Conservation (phyloP, 1,139 yeast species). For the Arxiozyma telluris region DNA sequence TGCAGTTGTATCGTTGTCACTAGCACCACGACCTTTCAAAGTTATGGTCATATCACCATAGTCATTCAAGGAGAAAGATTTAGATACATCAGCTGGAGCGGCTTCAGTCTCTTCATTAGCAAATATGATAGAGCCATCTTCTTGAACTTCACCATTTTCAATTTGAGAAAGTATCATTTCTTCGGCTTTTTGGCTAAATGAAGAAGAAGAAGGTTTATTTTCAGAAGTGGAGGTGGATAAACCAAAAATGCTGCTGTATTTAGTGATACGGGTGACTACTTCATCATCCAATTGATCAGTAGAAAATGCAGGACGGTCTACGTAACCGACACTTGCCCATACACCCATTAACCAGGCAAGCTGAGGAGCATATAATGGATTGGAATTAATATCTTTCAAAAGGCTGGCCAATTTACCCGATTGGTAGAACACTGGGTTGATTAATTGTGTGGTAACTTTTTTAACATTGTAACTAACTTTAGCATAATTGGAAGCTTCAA, state of each 20-base stretch:
- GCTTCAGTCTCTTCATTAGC: background rate
- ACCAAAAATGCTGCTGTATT: slow-evolving; percentile 2
- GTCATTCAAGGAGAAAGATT: background rate
- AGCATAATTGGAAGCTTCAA: slow-evolving; percentile 32
- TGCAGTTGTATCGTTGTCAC: background rate
- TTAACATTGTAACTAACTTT: slow-evolving; percentile 22
- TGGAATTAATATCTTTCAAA: slow-evolving; percentile 9
- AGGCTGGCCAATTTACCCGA: slow-evolving; percentile 17
- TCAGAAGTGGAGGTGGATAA: slow-evolving; percentile 3
- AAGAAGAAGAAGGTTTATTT: background rate
- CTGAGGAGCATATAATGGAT: slow-evolving; percentile 16
- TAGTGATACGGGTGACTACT: slow-evolving; percentile 13
- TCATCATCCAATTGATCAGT: slow-evolving; percentile 16
- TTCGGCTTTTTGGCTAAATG: background rate
- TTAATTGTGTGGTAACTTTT: slow-evolving; percentile 29
- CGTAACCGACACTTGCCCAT: slow-evolving; percentile 14
- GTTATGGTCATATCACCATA: background rate
- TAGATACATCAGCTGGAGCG: background rate
- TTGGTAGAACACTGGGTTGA: slow-evolving; percentile 32
- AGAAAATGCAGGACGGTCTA: slow-evolving; percentile 14
- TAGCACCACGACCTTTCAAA: background rate
- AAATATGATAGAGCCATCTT: slow-evolving; percentile 3
- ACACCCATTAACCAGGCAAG: slow-evolving; percentile 20
- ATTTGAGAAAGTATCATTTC: background rate
- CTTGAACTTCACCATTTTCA: background rate